A percentile compares a stretch with the other conserved stretches of the same genome.
Conservation (phyloP, 495 filamentous ascomycete species). For the Stereocaulon alpinum region DNA sequence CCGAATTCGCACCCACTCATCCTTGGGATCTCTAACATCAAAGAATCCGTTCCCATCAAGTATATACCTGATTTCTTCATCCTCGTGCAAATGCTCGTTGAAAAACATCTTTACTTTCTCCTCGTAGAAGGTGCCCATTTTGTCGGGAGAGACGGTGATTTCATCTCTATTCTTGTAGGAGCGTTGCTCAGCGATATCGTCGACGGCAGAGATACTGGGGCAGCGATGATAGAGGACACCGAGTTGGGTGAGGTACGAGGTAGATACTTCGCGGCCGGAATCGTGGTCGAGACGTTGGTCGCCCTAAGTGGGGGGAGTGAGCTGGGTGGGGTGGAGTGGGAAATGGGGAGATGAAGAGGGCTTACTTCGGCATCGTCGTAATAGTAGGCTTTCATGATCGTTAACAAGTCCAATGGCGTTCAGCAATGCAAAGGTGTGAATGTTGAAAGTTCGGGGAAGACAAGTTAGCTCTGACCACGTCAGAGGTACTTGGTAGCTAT, state of each 20-base stretch:
- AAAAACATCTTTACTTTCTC: constrained; percentile 90
- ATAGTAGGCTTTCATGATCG: constrained; percentile 69
- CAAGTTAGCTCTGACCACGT: neutral
- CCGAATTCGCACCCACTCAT: constrained; percentile 76
- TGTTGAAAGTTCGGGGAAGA: neutral
- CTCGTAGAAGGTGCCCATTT: constrained; percentile 78
- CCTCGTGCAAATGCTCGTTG: constrained; percentile 89
- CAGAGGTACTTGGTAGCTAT: no score
- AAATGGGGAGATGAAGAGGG: constrained; percentile 6
- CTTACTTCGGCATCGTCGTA: constrained; percentile 71
- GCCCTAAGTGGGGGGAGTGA: constrained; percentile 43
- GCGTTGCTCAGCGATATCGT: constrained; percentile 62
- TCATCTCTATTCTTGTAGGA: constrained; percentile 93
- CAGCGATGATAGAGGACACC: constrained; percentile 72
- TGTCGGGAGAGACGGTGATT: constrained; percentile 75
- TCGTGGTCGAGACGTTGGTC: constrained; percentile 90
- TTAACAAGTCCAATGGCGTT: neutral
- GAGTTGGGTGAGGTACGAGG: constrained; percentile 54
- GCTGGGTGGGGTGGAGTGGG: constrained; percentile 2
- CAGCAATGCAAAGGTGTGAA: neutral
- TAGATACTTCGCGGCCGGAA: constrained; percentile 54
- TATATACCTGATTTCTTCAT: constrained; percentile 98
- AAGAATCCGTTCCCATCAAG: constrained; percentile 85
- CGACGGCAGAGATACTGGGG: constrained; percentile 50
- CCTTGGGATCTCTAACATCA: constrained; percentile 68